Conservation (phyloP, 2,329 filamentous ascomycete genomes). For the Aspergillus alliaceus region DNA sequence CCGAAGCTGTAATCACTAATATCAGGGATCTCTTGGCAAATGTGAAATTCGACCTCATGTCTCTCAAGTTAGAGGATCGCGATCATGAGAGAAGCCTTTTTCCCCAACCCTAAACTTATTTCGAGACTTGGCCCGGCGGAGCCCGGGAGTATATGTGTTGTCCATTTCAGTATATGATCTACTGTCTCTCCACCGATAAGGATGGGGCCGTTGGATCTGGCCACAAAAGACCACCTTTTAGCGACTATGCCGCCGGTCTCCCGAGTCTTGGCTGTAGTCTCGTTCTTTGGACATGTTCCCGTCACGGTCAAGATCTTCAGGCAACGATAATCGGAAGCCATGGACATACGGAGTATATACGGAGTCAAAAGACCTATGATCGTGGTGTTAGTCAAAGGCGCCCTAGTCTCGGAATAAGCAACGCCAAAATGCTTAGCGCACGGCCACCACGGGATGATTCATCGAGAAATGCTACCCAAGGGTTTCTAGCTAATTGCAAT, state of each 20-base stretch:
- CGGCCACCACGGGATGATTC: neutral
- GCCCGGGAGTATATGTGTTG: conserved; percentile 5
- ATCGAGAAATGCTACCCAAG: neutral
- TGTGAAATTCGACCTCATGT: neutral
- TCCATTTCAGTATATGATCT: neutral
- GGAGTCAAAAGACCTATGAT: too few species aligned
- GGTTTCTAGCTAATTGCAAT: neutral
- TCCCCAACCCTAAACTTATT: neutral
- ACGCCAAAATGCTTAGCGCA: conserved; percentile 2
- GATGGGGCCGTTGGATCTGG: neutral
- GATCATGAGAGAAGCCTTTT: neutral
- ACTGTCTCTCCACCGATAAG: neutral
- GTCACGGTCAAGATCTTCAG: neutral
- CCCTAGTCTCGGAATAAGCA: neutral
- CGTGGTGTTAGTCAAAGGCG: neutral
- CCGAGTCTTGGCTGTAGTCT: neutral
- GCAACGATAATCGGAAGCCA: too few species aligned
- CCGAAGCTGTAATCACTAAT: neutral
- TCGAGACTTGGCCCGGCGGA: conserved; percentile 25
- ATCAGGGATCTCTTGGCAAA: neutral
- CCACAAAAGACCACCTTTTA: neutral
- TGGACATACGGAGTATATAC: too few species aligned
- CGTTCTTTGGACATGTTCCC: neutral
- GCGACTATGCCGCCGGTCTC: neutral
- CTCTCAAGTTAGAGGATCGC: neutral